phyloP scores from a whole-genome alignment of 805 yeast species.

The Metschnikowia borealis region DNA sequence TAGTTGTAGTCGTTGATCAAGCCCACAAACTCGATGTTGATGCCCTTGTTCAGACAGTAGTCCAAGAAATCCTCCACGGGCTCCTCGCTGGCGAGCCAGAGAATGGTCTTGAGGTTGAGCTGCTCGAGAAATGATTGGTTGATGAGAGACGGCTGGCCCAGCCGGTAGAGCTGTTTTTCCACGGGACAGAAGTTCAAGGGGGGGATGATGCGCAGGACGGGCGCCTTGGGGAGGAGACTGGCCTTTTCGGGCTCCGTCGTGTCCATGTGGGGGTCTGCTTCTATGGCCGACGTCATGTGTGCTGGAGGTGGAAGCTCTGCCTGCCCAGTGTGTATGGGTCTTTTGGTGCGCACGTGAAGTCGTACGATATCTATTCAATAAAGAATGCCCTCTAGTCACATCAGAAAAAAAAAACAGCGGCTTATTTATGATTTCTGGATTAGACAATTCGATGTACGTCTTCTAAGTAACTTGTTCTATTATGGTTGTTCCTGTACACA shows the following conservation, averaged over 20 bases:
- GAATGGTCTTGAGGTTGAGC: constrained; percentile 69
- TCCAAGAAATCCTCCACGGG: constrained; percentile 85
- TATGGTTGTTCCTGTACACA: too few relatives aligned
- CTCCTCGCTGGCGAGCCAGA: constrained; percentile 95
- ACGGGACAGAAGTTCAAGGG: constrained; percentile 96
- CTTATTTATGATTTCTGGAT: too few relatives aligned
- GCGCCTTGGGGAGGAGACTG: constrained; percentile 41
- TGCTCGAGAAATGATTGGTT: constrained; percentile 82
- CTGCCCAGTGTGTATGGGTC: not conserved
- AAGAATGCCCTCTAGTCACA: too few relatives aligned
- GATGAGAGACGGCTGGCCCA: constrained; percentile 94
- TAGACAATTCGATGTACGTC: too few relatives aligned
- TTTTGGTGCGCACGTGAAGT: constrained; percentile 1
- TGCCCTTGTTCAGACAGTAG: constrained; percentile 69
- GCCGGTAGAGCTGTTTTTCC: constrained; percentile 77
- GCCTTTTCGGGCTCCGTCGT: not conserved
- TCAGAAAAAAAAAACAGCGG: too few relatives aligned
- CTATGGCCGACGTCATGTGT: not conserved
- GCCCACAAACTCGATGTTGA: constrained; percentile 79
- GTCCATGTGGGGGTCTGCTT: not conserved
- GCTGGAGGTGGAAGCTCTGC: not conserved
- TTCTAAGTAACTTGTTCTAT: too few relatives aligned
- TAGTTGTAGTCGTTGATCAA: constrained; percentile 58
- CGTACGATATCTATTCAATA: too few relatives aligned
- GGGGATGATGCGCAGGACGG: constrained; percentile 72